These are phyloP conservation scores for Cerrena zonata DNA, from an alignment of 1,284 basidiomycete genomes.

Conservation along the genomic window DNA sequence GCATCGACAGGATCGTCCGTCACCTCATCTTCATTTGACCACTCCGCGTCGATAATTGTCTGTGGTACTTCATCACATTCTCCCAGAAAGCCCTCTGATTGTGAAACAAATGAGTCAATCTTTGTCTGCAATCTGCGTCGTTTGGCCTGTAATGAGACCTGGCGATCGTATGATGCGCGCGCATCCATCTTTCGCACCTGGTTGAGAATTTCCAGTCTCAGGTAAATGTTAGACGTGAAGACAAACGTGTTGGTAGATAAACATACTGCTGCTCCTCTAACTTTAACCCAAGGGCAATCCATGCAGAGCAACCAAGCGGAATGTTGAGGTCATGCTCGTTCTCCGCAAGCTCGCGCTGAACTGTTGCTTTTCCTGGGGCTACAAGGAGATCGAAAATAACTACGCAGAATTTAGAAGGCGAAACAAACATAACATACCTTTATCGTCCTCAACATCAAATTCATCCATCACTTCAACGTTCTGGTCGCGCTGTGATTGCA, in stretches of 20 bases:
- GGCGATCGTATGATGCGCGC: neutral
- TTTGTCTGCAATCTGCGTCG: neutral
- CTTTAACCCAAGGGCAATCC: neutral
- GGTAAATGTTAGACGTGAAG: too few relatives aligned
- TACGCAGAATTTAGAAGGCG: neutral
- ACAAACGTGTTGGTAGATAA: neutral
- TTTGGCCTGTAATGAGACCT: neutral
- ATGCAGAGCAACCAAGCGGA: neutral
- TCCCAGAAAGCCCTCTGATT: neutral
- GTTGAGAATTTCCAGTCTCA: too few relatives aligned
- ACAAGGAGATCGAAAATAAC: neutral
- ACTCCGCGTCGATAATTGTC: neutral
- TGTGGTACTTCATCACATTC: neutral
- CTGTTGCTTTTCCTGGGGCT: neutral
- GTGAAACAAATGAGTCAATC: neutral
- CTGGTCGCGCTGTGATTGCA: neutral
- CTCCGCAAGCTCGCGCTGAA: neutral
- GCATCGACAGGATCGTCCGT: neutral
- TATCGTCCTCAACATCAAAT: neutral
- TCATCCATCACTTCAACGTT: too few relatives aligned
- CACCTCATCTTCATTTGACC: neutral
- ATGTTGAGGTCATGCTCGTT: neutral
- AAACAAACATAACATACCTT: neutral
- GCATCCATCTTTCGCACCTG: too few relatives aligned
- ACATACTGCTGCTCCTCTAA: neutral